Evolutionary conservation across 2,329 filamentous ascomycete genomes (phyloP).

Genomic region (Exophiala bonariae): DNA sequence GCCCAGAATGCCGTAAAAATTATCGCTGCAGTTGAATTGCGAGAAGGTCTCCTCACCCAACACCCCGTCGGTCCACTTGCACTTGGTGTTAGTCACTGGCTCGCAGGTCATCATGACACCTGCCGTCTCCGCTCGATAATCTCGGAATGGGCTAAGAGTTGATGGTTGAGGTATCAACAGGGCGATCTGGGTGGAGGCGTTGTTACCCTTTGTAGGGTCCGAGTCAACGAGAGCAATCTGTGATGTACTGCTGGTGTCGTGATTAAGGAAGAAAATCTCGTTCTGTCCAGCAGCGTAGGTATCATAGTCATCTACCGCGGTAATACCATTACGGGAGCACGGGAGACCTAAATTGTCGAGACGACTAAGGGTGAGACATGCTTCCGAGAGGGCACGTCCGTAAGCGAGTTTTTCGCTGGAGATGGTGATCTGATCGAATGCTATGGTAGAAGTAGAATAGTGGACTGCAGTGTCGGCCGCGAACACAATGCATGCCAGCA

Average conservation of each 20-base stretch:
- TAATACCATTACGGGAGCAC: slow-evolving; percentile 17
- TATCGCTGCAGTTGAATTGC: slow-evolving; percentile 25
- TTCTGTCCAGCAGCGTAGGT: slow-evolving; percentile 18
- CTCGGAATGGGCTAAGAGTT: slow-evolving; percentile 11
- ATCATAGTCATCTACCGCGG: slow-evolving; percentile 7
- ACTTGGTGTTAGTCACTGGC: slow-evolving; percentile 17
- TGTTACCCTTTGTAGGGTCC: neutral
- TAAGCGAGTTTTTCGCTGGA: slow-evolving; percentile 6
- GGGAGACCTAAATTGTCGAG: slow-evolving; percentile 24
- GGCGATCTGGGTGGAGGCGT: slow-evolving; percentile 14
- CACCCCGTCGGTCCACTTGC: slow-evolving; percentile 16
- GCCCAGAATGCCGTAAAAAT: slow-evolving; percentile 26
- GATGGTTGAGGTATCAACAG: slow-evolving; percentile 18
- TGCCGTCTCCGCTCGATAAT: slow-evolving; percentile 22
- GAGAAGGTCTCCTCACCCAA: slow-evolving; percentile 10
- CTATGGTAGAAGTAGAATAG: slow-evolving; percentile 23
- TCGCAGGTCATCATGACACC: slow-evolving; percentile 24
- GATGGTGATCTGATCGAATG: slow-evolving; percentile 17
- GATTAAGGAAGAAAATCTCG: slow-evolving; percentile 22
- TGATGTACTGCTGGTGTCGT: slow-evolving; percentile 18
- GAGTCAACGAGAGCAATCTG: slow-evolving; percentile 16
- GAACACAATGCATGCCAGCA: slow-evolving; percentile 22
- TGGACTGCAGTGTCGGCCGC: slow-evolving; percentile 23
- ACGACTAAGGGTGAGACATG: slow-evolving; percentile 21
- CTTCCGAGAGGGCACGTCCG: slow-evolving; percentile 19